Evolutionary conservation across 2,329 filamentous ascomycete species (phyloP).

Genomic region (Epicoccum sorghinum): DNA sequence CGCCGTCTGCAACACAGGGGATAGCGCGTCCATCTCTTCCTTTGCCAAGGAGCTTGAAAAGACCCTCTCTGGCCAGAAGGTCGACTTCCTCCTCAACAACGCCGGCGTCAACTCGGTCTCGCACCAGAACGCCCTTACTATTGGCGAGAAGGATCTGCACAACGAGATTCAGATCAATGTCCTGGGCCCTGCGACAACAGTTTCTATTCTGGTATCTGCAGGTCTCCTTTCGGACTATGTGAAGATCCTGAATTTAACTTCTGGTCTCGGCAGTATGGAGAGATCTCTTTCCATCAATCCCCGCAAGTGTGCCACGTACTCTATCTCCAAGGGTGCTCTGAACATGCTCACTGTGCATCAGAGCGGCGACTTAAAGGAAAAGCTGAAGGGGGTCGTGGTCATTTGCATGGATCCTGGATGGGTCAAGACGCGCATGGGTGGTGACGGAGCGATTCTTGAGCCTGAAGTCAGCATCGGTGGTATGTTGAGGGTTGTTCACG

Average conservation of each 20-base stretch:
- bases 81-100: constrained; percentile 1
- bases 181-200: background rate
- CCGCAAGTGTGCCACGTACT: background rate
- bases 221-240: background rate
- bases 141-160: background rate
- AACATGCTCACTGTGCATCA: background rate
- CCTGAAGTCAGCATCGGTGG: background rate
- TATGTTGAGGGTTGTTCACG: background rate
- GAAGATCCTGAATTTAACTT: background rate
- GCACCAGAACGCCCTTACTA: background rate
- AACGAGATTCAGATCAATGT: constrained; percentile 1
- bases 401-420: constrained; percentile 2
- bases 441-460: background rate
- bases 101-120: constrained; percentile 1
- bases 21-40: background rate
- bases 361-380: background rate
- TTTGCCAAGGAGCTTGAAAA: background rate
- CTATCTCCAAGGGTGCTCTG: background rate
- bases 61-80: background rate
- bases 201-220: background rate
- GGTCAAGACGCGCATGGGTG: constrained; percentile 2
- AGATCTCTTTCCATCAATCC: background rate
- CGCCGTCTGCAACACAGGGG: background rate
- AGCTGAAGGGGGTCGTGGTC: background rate
- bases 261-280: background rate